Evolutionary conservation across 192 early-diverging fungal genomes (phyloP).

Genomic region (Linnemannia zychae): DNA sequence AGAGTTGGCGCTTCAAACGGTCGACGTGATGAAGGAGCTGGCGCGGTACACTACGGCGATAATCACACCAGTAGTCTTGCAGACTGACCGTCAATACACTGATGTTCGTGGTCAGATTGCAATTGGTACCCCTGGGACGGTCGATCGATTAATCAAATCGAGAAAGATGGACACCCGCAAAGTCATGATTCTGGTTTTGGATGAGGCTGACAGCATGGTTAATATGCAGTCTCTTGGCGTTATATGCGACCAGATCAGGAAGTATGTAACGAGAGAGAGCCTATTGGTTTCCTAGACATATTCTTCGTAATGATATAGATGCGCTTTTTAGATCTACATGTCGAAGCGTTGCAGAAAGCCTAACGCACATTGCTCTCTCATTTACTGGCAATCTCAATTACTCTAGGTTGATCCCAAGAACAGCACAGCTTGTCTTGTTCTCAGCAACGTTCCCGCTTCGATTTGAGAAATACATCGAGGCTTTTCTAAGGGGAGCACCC

Average conservation of each 20-base stretch:
- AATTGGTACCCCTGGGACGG: slow-evolving; percentile 95
- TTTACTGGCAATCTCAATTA: not conserved
- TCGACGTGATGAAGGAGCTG: slow-evolving; percentile 88
- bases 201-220: slow-evolving; percentile 98
- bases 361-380: not conserved
- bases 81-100: slow-evolving; percentile 28
- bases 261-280: slow-evolving; percentile 54
- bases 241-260: slow-evolving; percentile 86
- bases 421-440: slow-evolving; percentile 89
- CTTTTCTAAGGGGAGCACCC: slow-evolving; percentile 59
- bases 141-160: slow-evolving; percentile 76
- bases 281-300: not conserved
- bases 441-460: slow-evolving; percentile 83
- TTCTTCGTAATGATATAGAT: too few species aligned
- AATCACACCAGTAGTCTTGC: slow-evolving; percentile 80
- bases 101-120: slow-evolving; percentile 79
- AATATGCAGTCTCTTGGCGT: slow-evolving; percentile 85
- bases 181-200: slow-evolving; percentile 88
- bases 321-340: not conserved
- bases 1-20: slow-evolving; percentile 94
- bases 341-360: not conserved
- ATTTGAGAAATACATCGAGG: not conserved
- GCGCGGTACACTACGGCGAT: slow-evolving; percentile 83
- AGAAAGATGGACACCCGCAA: slow-evolving; percentile 63
- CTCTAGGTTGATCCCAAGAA: slow-evolving; percentile 69